phyloP scores from a whole-genome alignment of 495 filamentous ascomycete genomes.

The Neurospora sp. region DNA sequence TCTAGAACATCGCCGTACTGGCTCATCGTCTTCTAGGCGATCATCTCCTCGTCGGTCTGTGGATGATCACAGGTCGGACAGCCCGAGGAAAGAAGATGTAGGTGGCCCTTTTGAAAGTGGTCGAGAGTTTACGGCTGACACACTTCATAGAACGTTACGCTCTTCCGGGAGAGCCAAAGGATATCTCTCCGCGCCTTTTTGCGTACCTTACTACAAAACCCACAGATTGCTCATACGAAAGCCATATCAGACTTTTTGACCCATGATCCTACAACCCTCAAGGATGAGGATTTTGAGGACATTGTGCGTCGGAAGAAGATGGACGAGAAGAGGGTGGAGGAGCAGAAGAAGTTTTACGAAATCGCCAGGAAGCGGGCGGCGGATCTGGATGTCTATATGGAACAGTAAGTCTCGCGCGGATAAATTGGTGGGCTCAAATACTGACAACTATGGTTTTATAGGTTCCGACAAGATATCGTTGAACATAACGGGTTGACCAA shows the following conservation, averaged over 20 bases:
- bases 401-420: slow-evolving; percentile 54
- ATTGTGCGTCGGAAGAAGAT: slow-evolving; percentile 67
- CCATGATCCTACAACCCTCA: slow-evolving; percentile 53
- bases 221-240: slow-evolving; percentile 69
- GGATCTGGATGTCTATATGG: slow-evolving; percentile 96
- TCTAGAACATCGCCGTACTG: slow-evolving; percentile 23
- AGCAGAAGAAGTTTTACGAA: slow-evolving; percentile 91
- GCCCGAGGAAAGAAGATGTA: slow-evolving; percentile 14
- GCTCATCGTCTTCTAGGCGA: slow-evolving; percentile 20
- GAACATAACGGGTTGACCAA: slow-evolving; percentile 76
- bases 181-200: slow-evolving; percentile 87
- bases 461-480: slow-evolving; percentile 49
- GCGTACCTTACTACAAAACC: slow-evolving; percentile 71
- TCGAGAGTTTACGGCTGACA: background rate
- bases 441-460: slow-evolving; percentile 8
- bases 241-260: slow-evolving; percentile 77
- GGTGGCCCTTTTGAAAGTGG: background rate
- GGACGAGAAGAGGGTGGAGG: slow-evolving; percentile 80
- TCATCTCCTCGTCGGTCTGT: slow-evolving; percentile 30
- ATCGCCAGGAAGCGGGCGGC: slow-evolving; percentile 82
- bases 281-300: slow-evolving; percentile 75
- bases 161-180: slow-evolving; percentile 85
- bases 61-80: slow-evolving; percentile 11
- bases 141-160: slow-evolving; percentile 34
- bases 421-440: background rate